Base-by-base conservation (phyloP, 2,329 filamentous ascomycete species). In the Alternaria rosae region DNA sequence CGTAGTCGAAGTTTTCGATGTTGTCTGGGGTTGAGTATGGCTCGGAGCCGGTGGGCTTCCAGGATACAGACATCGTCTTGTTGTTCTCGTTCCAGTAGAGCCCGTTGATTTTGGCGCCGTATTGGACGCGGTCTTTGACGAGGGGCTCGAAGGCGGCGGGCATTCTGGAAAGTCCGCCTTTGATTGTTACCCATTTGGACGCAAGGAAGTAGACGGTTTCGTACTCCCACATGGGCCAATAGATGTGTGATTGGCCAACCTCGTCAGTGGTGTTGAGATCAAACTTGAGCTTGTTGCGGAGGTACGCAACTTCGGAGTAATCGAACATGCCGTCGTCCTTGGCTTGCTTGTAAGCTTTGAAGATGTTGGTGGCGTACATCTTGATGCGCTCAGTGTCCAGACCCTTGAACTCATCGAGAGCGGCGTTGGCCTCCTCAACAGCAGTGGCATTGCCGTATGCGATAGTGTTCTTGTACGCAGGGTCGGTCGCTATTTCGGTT, bases 221-320 rank as follows among this genome's bases (percentile, higher is more conserved):
- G 1, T 89, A 87, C 17, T 67, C 66, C 59, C 77, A 78, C 11
- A 82, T 80, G 78, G 87, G 88, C 59, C 82, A 84, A 4, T 79
- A 79, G 11, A 63, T 52, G 13, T 56, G 51, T 3, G 65, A 62
- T 9, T 76, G 72, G 0, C 74, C 75, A 2, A 79, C 74, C 13
- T 78, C 77, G 3, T 81, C 82, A 0, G 82, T 81, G 15, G 85
- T 78, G 65, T 89, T 86, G 2, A 85, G 87, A 64, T 85, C 82
- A 9, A 81, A 86, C 11, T 84, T 82, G 9, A 51, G 47, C 30
- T 51, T 38, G 30, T 51, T 51, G 1, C 47, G 47, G 60, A 89
- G 77, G 66, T 87, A 90, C 1, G 81, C 85, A 23, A 87, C 87
- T 62, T 89, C 88, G 25, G 87, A 89, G 83, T 86, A 91, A 58